Percentiles rank a stretch among this genome's conserved stretches.
phyloP scores from a whole-genome alignment of 352 stramenopile species.

The Halophytophthora polymorphica region DNA sequence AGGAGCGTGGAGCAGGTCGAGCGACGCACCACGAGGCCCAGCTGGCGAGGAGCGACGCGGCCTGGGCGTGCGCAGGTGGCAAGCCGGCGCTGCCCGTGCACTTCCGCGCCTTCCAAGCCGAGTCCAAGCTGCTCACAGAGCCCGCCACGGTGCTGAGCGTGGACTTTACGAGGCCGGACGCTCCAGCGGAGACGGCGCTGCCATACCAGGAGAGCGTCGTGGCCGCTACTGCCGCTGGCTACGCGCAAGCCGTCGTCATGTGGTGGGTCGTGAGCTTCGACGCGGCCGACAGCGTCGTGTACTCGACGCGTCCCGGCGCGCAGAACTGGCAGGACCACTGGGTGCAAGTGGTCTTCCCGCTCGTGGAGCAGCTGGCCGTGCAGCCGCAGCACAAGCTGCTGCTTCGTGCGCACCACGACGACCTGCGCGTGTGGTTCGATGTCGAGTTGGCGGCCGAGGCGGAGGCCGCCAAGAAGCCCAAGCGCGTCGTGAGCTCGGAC shows the following conservation, averaged over 20 bases:
- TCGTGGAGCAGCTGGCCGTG: conserved; percentile 31
- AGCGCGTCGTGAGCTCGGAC: conserved; percentile 22
- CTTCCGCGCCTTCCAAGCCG: conserved; percentile 37
- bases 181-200: conserved; percentile 5
- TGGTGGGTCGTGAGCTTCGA: conserved; percentile 81
- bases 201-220: conserved; percentile 41
- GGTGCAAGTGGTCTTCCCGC: conserved; percentile 75
- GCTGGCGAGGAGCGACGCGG: conserved; percentile 50
- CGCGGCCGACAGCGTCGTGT: conserved; percentile 41
- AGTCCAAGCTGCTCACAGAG: conserved; percentile 41
- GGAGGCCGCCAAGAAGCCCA: conserved; percentile 35
- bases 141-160: conserved; percentile 50
- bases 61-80: conserved; percentile 58
- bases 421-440: conserved; percentile 81
- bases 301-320: conserved; percentile 57
- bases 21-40: conserved; percentile 15
- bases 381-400: conserved; percentile 23
- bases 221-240: conserved; percentile 27
- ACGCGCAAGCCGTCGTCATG: conserved; percentile 71
- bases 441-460: conserved; percentile 22
- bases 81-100: conserved; percentile 68
- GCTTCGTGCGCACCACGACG: conserved; percentile 62
- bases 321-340: conserved; percentile 87
- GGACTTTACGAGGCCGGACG: conserved; percentile 52
- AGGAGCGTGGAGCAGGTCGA: neutral